Percentiles rank a stretch among this genome's conserved stretches.
Conservation (phyloP, 2,329 filamentous ascomycete species). For the Cladophialophora exuberans region DNA sequence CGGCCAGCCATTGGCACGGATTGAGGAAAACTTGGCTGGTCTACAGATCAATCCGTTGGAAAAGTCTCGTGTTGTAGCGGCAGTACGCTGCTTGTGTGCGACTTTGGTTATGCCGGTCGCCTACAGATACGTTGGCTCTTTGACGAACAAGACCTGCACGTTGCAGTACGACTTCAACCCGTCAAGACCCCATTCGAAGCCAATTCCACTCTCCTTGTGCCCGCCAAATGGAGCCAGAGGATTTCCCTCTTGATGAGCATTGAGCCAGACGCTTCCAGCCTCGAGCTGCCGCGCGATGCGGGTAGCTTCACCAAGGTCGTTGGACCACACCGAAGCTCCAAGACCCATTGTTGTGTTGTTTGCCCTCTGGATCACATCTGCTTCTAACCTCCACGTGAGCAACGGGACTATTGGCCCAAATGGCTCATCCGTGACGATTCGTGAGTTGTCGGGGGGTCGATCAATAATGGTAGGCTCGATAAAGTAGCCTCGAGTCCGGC, state of each 20-base stretch:
- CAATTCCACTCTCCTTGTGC: conserved; percentile 35
- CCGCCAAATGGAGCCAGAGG: conserved; percentile 29
- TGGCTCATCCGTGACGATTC: conserved; percentile 62
- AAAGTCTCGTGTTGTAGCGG: too few relatives aligned
- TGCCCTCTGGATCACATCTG: background rate
- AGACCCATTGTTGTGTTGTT: background rate
- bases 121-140: too few relatives aligned
- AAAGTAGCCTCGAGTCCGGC: conserved; percentile 51
- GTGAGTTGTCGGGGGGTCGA: conserved; percentile 59
- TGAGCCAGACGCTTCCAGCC: conserved; percentile 55
- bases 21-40: too few relatives aligned
- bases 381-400: background rate
- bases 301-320: background rate
- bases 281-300: conserved; percentile 58
- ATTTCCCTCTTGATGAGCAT: conserved; percentile 4
- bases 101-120: too few relatives aligned
- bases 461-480: conserved; percentile 63
- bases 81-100: too few relatives aligned
- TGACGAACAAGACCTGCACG: conserved; percentile 9
- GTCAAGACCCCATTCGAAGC: conserved; percentile 32
- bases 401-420: conserved; percentile 42
- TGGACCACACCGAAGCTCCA: background rate
- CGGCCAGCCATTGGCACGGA: too few relatives aligned
- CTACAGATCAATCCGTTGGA: too few relatives aligned
- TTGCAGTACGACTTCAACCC: conserved; percentile 32